Evolutionary conservation across 192 early-diverging fungal species (phyloP).

Genomic region (Tieghemiomyces parasiticus): DNA sequence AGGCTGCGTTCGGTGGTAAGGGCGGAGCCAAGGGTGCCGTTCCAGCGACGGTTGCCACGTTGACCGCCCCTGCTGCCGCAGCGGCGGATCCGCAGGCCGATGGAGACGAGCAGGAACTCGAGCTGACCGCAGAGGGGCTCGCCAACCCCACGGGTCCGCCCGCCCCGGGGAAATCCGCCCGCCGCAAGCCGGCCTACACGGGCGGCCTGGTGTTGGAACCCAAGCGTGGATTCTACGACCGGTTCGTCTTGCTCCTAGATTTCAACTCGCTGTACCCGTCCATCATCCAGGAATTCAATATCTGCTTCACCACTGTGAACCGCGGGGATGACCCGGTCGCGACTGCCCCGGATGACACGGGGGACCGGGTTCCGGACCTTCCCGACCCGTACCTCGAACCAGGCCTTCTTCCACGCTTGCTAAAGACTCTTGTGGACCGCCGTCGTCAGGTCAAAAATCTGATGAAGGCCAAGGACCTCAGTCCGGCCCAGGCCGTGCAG

Average conservation of each 20-base stretch:
- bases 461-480: slow-evolving; percentile 57
- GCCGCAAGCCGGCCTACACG: slow-evolving; percentile 80
- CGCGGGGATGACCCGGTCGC: slow-evolving; percentile 14
- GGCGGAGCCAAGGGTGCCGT: slow-evolving; percentile 11
- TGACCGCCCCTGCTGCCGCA: too few species aligned
- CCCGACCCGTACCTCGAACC: slow-evolving; percentile 45
- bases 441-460: slow-evolving; percentile 77
- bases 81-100: slow-evolving; percentile 11
- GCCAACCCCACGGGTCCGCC: slow-evolving; percentile 12
- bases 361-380: slow-evolving; percentile 59
- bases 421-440: slow-evolving; percentile 79
- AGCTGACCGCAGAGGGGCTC: slow-evolving; percentile 12
- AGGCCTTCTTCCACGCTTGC: slow-evolving; percentile 77
- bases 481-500: slow-evolving; percentile 39
- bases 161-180: slow-evolving; percentile 20
- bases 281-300: slow-evolving; percentile 99
- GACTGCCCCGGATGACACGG: background rate
- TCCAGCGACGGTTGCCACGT: too few species aligned
- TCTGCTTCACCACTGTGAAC: slow-evolving; percentile 95
- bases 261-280: slow-evolving; percentile 99
- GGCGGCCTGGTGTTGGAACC: slow-evolving; percentile 97
- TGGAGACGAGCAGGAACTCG: slow-evolving; percentile 15
- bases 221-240: slow-evolving; percentile 93
- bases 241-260: slow-evolving; percentile 86
- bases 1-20: slow-evolving; percentile 23